Evolutionary conservation across 805 yeast species (phyloP).

Genomic region (Zygotorulaspora florentina): DNA sequence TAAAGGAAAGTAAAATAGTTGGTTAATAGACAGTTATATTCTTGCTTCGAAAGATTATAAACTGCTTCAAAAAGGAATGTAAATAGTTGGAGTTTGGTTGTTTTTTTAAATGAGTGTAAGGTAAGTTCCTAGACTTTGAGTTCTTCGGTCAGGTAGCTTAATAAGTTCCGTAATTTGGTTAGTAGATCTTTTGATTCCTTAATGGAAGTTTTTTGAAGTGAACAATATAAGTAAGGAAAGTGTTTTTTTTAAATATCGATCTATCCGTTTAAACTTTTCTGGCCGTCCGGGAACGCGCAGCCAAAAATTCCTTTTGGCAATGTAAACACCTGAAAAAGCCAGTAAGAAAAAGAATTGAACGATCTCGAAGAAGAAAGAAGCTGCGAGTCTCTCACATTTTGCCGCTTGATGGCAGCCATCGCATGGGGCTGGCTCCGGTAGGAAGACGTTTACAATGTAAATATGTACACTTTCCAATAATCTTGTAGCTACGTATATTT

Average conservation of each 20-base stretch:
- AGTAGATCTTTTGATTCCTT: conserved; percentile 1
- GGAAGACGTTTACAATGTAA: no score
- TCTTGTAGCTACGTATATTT: no score
- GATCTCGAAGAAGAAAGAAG: not conserved
- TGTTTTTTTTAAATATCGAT: not conserved
- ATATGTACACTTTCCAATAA: no score
- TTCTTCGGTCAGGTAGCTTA: not conserved
- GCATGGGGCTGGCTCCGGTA: no score
- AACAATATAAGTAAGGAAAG: not conserved
- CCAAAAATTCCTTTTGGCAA: not conserved
- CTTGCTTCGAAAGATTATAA: conserved; percentile 2
- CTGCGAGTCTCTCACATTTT: not conserved
- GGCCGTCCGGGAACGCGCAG: not conserved
- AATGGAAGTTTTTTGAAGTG: not conserved
- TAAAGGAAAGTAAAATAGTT: conserved; percentile 22
- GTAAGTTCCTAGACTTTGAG: not conserved
- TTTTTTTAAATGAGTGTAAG: conserved; percentile 11
- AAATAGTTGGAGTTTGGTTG: conserved; percentile 31
- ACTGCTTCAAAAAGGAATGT: conserved; percentile 31
- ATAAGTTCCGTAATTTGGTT: not conserved
- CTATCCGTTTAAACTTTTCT: not conserved
- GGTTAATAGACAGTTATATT: conserved; percentile 12
- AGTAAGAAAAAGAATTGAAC: not conserved
- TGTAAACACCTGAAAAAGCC: not conserved
- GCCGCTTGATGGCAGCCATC: not conserved